Evolutionary conservation across 192 early-diverging fungal genomes (phyloP), one percentile per base, ranked within the genome.

Genomic region (Entophlyctis helioformis): DNA sequence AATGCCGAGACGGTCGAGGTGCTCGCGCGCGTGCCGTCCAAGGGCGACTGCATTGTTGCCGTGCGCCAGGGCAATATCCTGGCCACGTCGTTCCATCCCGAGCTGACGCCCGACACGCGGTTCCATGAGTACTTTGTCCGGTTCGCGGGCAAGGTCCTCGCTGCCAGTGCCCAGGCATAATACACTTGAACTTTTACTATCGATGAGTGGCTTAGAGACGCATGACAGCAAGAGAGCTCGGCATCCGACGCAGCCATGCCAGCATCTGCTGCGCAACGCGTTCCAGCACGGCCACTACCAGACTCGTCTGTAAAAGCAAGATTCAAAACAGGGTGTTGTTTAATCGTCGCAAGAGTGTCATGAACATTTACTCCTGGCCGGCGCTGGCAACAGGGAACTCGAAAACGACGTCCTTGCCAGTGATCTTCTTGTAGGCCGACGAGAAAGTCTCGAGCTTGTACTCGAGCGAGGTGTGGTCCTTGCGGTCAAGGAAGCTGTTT

Each of bases 361-460:
- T n/a, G n/a, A n/a, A n/a, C n/a, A 28, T 60, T 66, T 72, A 72
- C 60, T 67, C 59, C 48, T 72, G 56, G 50, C 36, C 28, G 54
- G 64, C n/a, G 36, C 50, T 62, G 48, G 50, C 57, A 53, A 63
- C 57, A 32, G 70, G 70, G 86, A 98, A 98, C 76, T 95, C 90
- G 64, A 98, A 98, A 53, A 84, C 81, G 63, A 98, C 91, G 48
- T 98, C 88, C 83, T 98, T 98, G 67, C 89, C 87, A 52, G 95
- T 96, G 48, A 95, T 69, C 60, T 83, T 84, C 74, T 82, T 82
- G 89, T 94, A 94, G 46, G 91, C 84, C 46, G 89, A 73, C 51
- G 85, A 81, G 81, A 96, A 98, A 50, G 91, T 93, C 71, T 91
- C 86, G 28, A 98, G 83, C 84, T 95, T 96, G 87, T 95, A 96